Evolutionary conservation across 495 filamentous ascomycete genomes (phyloP).

Genomic region (Lophiostoma macrostomum): DNA sequence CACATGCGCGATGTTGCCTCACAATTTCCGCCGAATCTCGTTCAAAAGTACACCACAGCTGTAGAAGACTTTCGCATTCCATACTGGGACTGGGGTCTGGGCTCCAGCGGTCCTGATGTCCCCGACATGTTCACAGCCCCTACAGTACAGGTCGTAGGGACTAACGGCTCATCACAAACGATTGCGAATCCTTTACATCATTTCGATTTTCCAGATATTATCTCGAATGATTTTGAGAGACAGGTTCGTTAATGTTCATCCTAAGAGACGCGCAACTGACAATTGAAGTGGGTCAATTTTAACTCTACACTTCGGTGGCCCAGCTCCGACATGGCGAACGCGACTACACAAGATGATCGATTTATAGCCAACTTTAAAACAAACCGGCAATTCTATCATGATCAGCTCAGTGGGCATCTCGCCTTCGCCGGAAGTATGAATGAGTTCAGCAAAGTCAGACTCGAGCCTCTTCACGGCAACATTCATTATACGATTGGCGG

Average conservation of each 20-base stretch:
- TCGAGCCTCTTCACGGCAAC: slow-evolving; percentile 12
- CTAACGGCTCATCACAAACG: background rate
- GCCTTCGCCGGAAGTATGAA: background rate
- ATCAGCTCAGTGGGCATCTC: slow-evolving; percentile 3
- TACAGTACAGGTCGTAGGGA: background rate
- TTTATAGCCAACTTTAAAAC: background rate
- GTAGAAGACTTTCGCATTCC: slow-evolving; percentile 25
- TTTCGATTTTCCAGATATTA: slow-evolving; percentile 19
- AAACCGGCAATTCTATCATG: background rate
- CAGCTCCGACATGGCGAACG: background rate
- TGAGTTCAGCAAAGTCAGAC: background rate
- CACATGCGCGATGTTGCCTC: slow-evolving; percentile 9
- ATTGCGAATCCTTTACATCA: slow-evolving; percentile 19
- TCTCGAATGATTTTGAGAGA: slow-evolving; percentile 9
- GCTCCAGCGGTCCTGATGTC: background rate
- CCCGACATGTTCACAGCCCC: slow-evolving; percentile 15
- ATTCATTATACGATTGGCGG: slow-evolving; percentile 18
- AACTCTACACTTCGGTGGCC: slow-evolving; percentile 14
- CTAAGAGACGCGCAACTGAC: background rate
- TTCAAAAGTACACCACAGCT: slow-evolving; percentile 1
- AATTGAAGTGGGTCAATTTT: background rate
- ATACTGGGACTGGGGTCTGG: slow-evolving; percentile 29
- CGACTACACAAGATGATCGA: background rate
- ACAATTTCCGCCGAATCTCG: background rate
- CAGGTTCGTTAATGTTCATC: slow-evolving; percentile 3